A percentile compares a stretch with the other conserved stretches of the same genome.
Conservation (phyloP, 164 flowering plant species). For the Amborella trichopoda region DNA sequence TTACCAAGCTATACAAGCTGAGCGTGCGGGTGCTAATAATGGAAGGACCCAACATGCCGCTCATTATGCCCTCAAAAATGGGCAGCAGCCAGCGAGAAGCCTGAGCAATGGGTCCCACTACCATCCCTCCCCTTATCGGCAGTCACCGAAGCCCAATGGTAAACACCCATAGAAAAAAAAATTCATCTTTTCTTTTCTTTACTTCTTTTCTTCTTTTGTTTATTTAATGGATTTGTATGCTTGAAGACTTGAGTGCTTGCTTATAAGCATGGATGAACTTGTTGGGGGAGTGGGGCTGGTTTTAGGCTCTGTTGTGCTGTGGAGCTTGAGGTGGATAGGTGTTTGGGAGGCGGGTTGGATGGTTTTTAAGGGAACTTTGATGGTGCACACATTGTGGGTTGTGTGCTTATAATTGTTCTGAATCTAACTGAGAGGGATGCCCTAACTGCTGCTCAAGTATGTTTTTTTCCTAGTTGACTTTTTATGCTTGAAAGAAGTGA, state of each 20-base stretch:
- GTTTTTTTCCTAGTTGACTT: too few relatives aligned
- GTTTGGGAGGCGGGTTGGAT: background rate
- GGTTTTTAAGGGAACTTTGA: background rate
- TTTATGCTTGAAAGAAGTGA: too few relatives aligned
- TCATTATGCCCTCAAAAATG: constrained; percentile 26
- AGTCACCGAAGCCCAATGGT: constrained; percentile 30
- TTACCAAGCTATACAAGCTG: constrained; percentile 61
- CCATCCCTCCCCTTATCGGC: constrained; percentile 49
- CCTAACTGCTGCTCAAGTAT: too few relatives aligned
- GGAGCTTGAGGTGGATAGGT: background rate
- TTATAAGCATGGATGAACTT: background rate
- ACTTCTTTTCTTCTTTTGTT: background rate
- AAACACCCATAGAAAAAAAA: constrained; percentile 20
- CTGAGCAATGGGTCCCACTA: constrained; percentile 44
- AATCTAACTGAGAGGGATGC: too few relatives aligned
- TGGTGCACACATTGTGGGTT: too few relatives aligned
- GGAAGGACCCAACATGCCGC: constrained; percentile 22
- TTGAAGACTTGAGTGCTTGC: background rate
- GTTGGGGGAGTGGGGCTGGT: background rate
- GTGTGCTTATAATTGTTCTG: too few relatives aligned
- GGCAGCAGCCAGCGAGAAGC: constrained; percentile 42
- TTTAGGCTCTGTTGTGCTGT: background rate
- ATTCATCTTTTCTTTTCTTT: constrained; percentile 3
- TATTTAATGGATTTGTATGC: background rate
- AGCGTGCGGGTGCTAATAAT: constrained; percentile 33